Conservation (phyloP, 352 stramenopile genomes). For the Halophytophthora polymorphica region DNA sequence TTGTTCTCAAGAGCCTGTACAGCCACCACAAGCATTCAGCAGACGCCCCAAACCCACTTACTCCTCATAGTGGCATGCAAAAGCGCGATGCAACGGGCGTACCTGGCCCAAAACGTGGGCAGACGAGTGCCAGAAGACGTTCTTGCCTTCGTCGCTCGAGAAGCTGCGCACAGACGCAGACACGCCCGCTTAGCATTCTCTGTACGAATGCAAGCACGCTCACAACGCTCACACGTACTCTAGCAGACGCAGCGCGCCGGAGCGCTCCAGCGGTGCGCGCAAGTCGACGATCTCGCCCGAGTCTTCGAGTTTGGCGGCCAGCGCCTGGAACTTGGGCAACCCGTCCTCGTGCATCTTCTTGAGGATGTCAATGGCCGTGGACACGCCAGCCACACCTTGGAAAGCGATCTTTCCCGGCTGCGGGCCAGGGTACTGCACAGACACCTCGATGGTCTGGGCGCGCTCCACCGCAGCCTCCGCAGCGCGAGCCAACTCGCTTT, state of each 20-base stretch:
- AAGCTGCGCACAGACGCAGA: conserved; percentile 33
- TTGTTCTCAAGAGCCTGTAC: conserved; percentile 94
- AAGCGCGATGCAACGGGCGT: neutral
- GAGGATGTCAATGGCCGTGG: conserved; percentile 61
- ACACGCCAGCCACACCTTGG: conserved; percentile 33
- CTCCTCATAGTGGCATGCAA: neutral
- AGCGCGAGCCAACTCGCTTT: conserved; percentile 14
- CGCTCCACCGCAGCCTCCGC: conserved; percentile 9
- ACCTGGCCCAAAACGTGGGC: conserved; percentile 97
- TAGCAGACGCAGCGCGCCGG: conserved; percentile 52
- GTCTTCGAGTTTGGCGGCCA: conserved; percentile 44
- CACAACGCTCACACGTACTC: conserved; percentile 35
- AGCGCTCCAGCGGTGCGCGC: conserved; percentile 38
- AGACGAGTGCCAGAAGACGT: conserved; percentile 98
- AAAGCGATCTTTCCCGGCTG: conserved; percentile 35
- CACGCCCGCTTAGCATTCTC: neutral
- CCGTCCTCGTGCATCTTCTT: conserved; percentile 49
- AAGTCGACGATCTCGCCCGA: conserved; percentile 51
- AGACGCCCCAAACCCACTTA: neutral
- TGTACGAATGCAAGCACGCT: too few relatives aligned
- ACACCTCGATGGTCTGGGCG: conserved; percentile 39
- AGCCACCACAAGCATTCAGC: neutral
- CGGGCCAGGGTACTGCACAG: conserved; percentile 28
- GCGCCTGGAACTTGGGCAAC: conserved; percentile 56
- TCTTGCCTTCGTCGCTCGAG: conserved; percentile 65